Evolutionary conservation across 2,329 filamentous ascomycete genomes (phyloP).

Genomic region (Fusarium subtropicale): DNA sequence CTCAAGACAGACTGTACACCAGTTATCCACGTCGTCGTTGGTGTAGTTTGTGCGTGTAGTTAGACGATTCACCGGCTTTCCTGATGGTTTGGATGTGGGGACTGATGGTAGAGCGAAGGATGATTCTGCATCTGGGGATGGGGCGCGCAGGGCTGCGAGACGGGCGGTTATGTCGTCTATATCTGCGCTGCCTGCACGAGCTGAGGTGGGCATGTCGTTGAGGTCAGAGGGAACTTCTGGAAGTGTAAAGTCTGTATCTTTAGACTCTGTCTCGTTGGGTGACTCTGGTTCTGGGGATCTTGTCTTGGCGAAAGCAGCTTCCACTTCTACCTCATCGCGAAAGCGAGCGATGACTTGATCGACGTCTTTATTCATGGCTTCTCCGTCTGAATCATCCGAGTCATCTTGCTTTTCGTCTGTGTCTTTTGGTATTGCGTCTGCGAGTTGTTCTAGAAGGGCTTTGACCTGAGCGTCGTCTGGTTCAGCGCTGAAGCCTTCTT

Average conservation of each 20-base stretch:
- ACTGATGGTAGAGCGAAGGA: constrained; percentile 61
- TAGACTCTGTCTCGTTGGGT: constrained; percentile 3
- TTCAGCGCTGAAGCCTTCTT: constrained; percentile 45
- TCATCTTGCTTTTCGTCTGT: constrained; percentile 21
- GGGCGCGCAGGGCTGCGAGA: constrained; percentile 63
- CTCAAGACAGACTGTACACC: constrained; percentile 86
- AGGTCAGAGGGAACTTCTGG: constrained; percentile 61
- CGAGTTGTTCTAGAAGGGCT: constrained; percentile 54
- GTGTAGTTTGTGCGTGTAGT: constrained; percentile 61
- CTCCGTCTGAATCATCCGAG: constrained; percentile 63
- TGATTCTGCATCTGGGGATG: constrained; percentile 37
- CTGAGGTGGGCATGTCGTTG: constrained; percentile 51
- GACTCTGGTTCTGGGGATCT: constrained; percentile 18
- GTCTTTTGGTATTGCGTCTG: constrained; percentile 50
- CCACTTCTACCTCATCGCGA: constrained; percentile 59
- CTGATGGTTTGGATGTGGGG: constrained; percentile 62
- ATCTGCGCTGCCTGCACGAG: constrained; percentile 45
- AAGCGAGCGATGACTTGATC: constrained; percentile 60
- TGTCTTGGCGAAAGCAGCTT: constrained; percentile 39
- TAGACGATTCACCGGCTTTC: constrained; percentile 55
- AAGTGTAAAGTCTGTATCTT: constrained; percentile 52
- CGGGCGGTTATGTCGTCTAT: constrained; percentile 62
- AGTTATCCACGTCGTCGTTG: constrained; percentile 78
- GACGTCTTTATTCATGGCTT: constrained; percentile 59
- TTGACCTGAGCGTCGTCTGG: constrained; percentile 51